A percentile compares a stretch with the other conserved stretches of the same genome.
phyloP scores from a whole-genome alignment of 2,329 filamentous ascomycete species.

The Fusarium coicis region DNA sequence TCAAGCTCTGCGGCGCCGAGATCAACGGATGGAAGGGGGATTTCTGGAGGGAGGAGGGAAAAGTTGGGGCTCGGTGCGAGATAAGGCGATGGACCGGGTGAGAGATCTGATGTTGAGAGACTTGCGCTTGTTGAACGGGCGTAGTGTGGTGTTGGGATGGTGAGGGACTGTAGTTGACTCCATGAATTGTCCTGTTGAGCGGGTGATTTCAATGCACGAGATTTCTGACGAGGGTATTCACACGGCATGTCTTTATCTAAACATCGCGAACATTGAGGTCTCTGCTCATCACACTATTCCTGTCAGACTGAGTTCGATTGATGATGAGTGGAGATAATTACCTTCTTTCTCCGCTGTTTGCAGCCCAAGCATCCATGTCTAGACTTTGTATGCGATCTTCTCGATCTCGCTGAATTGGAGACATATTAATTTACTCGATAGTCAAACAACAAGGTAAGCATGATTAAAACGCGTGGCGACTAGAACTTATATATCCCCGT shows the following conservation, averaged over 20 bases:
- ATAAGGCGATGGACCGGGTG: not conserved
- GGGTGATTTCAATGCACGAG: not conserved
- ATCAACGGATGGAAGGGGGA: not conserved
- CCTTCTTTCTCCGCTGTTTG: slow-evolving; percentile 40
- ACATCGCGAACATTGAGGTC: slow-evolving; percentile 33
- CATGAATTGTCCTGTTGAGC: not conserved
- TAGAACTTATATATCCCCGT: not conserved
- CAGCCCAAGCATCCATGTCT: slow-evolving; percentile 38
- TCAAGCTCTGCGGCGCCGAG: slow-evolving; percentile 48
- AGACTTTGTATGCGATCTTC: slow-evolving; percentile 40
- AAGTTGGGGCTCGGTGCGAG: slow-evolving; percentile 5
- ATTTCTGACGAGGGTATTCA: slow-evolving; percentile 20
- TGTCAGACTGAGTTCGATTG: not conserved
- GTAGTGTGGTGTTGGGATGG: not conserved
- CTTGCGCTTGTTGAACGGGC: not conserved
- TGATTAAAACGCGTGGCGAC: not conserved
- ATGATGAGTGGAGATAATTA: fast-evolving
- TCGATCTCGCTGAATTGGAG: not conserved
- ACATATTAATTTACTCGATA: not conserved
- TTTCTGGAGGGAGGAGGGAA: not conserved
- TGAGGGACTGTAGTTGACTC: not conserved
- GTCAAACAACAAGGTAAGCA: not conserved
- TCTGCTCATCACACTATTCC: slow-evolving; percentile 25
- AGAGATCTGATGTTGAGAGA: not conserved
- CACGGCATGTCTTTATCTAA: slow-evolving; percentile 14